These are phyloP conservation scores for Iberis pinnata DNA, from an alignment of 345 rosid species.

Conservation along the genomic window DNA sequence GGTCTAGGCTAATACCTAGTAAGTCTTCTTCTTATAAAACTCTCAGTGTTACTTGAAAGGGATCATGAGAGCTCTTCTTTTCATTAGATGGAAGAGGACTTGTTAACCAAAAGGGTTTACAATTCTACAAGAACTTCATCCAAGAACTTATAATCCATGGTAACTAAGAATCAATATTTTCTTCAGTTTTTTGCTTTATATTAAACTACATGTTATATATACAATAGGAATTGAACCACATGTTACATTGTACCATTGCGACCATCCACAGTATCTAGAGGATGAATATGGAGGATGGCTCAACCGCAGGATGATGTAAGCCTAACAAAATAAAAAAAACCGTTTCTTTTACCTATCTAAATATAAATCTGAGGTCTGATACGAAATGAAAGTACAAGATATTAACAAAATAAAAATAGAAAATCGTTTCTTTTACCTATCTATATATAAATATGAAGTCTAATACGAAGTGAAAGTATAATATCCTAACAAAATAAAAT, in stretches of 20 bases:
- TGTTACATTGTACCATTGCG: constrained; percentile 46
- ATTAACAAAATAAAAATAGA: too few relatives aligned
- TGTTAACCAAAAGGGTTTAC: constrained; percentile 49
- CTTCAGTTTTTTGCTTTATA: not conserved
- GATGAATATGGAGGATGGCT: constrained; percentile 76
- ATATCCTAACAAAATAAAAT: too few relatives aligned
- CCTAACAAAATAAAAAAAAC: too few relatives aligned
- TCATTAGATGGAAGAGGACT: constrained; percentile 57
- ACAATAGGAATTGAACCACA: constrained; percentile 59
- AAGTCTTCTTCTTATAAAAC: constrained; percentile 15
- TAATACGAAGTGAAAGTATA: too few relatives aligned
- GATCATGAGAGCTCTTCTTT: not conserved
- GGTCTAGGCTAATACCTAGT: constrained; percentile 82
- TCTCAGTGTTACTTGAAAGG: not conserved
- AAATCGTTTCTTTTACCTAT: too few relatives aligned
- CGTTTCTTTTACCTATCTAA: too few relatives aligned
- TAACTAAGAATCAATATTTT: too few relatives aligned
- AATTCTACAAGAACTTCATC: constrained; percentile 53
- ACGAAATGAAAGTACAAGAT: too few relatives aligned
- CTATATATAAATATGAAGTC: too few relatives aligned
- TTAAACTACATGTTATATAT: too few relatives aligned
- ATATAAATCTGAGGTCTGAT: too few relatives aligned
- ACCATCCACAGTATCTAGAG: constrained; percentile 66
- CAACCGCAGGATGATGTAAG: constrained; percentile 52
- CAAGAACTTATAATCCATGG: constrained; percentile 44